Evolutionary conservation across 2,329 filamentous ascomycete species (phyloP), one percentile per base, ranked within the genome.

Genomic region (Lasiodiplodia citricola): DNA sequence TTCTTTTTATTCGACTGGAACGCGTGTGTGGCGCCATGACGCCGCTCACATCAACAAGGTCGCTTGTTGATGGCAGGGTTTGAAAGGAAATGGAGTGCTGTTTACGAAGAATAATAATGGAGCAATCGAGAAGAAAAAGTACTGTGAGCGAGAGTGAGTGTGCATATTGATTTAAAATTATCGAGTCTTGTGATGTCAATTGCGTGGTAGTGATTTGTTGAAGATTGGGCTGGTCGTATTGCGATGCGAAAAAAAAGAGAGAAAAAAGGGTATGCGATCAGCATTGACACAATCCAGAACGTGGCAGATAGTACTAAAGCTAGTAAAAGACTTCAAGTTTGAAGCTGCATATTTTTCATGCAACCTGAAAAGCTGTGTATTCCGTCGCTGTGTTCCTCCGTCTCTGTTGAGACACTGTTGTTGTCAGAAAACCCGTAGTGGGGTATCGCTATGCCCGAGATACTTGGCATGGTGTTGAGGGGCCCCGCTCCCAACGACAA

Each of bases 31-130:
- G 44, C 44, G 44, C 13, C 18, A 47, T 47, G 44, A 47, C 44
- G 44, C 44, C n/a, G 41, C 57, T 52, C 60, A 64, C 60, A 37
- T 64, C 60, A 64, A 64, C 38, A 23, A 31, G 23, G 18, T 50
- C 18, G 14, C 31, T 31, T 64, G 28, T 64, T 64, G 60, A 64
- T 64, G 60, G 60, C 60, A 64, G 60, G 60, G 44, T 47, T 16
- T 31, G 44, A 38, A 64, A 31, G 25, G 57, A 18, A 18, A 31
- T 41, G 31, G 5, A 58, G 35, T 23, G 11, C 16, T 38, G 10
- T 18, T 60, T 25, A 60, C 23, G 57, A 60, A 41, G 18, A 47
- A 16, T 47, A 4, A 60, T n/a, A 23, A n/a, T 31, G 28, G 37
- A 60, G 37, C 13, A 21, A 47, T 18, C 6, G 44, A 47, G 44